Evolutionary conservation across 352 stramenopile species (phyloP).

Genomic region (Thraustochytrium sp.): DNA sequence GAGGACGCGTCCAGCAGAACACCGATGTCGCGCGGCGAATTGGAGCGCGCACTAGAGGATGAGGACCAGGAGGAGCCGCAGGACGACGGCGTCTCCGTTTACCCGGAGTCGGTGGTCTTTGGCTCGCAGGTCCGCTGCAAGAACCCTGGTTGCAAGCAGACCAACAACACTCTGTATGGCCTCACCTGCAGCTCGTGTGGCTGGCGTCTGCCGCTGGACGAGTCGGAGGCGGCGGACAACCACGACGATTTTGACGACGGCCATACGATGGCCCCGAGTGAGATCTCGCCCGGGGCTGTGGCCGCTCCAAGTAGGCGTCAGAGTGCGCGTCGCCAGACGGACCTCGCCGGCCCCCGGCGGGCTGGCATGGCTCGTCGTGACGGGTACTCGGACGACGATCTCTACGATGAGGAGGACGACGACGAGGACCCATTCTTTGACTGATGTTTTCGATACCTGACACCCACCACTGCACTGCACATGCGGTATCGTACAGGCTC

Average conservation of each 20-base stretch:
- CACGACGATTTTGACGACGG: neutral
- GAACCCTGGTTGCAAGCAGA: neutral
- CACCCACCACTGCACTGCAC: too few relatives aligned
- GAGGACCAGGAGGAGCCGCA: neutral
- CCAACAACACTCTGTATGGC: slow-evolving; percentile 28
- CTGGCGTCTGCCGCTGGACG: neutral
- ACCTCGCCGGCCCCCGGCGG: too few relatives aligned
- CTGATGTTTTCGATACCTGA: too few relatives aligned
- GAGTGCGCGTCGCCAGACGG: too few relatives aligned
- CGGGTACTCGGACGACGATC: too few relatives aligned
- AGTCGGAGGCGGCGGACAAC: neutral
- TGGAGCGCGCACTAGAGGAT: neutral
- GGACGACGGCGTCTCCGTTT: neutral
- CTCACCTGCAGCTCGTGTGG: neutral
- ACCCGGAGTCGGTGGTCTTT: slow-evolving; percentile 11
- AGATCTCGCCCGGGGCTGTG: too few relatives aligned
- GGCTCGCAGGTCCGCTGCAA: slow-evolving; percentile 1
- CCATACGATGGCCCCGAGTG: too few relatives aligned
- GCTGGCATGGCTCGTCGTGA: too few relatives aligned
- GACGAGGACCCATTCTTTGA: too few relatives aligned
- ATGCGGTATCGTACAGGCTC: too few relatives aligned
- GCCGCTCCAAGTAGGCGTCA: too few relatives aligned
- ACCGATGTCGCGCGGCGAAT: neutral
- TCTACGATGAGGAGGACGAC: too few relatives aligned
- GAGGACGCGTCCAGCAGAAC: neutral